Base-by-base conservation (phyloP, 116 monocot genomes). In the Iris pallida region DNA sequence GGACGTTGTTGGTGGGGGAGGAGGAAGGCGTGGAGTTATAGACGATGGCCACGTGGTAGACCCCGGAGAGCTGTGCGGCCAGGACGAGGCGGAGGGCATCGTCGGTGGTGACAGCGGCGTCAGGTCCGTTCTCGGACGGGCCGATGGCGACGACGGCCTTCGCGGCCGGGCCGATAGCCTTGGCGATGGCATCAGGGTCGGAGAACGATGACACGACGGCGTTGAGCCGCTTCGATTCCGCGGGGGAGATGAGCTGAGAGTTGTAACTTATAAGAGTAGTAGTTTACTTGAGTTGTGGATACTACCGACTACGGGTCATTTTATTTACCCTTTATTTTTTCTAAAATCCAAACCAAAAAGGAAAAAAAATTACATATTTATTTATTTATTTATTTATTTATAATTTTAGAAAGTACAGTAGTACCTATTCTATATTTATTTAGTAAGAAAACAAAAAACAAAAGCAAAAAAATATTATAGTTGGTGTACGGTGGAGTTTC, bases 21-120 rank as follows among this genome's bases (percentile, higher is more conserved):
- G 68, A 5, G 8, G 5, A 6, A 11, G 7, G 30, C 1, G 61
- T 68, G 41, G 77, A 7, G 42, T 92, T 81, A 51, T 85, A 96
- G 11, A 96, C 80, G 14, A 92, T 68, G 4, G 78, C 81, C 8
- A 92, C 77, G 69, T 92, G 89, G 8, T 69, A 66, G 1, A 81
- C 92, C 3, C 86, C 84, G 8, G 92, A 80, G 0, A 96, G 84
- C 63, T 85, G 64, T 5, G 96, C 96, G 0, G 92, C 96, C 18
- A 69, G 73, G 57, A 92, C 75, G 13, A 92, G 79, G 51, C 71
- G 68, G 16, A 96, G 78, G 63, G 96, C 96, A 51, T 87, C 85
- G 55, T 82, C 66, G 44, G 87, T 84, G 73, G 89, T 92, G 61
- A 92, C 85, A 13, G 15, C 77, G 2, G 66, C 73, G 2, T 79